Evolutionary conservation across 2,329 filamentous ascomycete species (phyloP).

Genomic region (Fusarium odoratissimum): DNA sequence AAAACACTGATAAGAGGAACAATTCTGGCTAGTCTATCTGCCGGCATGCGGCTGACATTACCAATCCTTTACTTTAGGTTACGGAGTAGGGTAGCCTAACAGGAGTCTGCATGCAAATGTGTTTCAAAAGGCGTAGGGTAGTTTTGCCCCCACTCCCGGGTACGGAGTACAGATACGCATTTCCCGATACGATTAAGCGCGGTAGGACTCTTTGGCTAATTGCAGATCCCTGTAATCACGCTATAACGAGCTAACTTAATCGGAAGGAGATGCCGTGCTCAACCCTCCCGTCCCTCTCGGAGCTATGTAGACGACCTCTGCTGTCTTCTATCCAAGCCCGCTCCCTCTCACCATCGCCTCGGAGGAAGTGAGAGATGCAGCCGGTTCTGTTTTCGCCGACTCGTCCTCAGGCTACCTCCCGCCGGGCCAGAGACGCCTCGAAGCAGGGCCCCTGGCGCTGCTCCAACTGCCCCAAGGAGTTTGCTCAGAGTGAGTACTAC

Average conservation of each 20-base stretch:
- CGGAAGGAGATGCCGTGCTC: not conserved
- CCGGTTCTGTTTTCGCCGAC: not conserved
- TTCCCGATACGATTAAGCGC: not conserved
- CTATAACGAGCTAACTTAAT: not conserved
- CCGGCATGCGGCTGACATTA: not conserved
- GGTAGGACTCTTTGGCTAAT: not conserved
- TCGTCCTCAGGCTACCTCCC: not conserved
- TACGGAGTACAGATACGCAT: not conserved
- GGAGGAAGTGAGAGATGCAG: not conserved
- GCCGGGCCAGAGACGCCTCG: not conserved
- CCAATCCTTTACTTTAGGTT: not conserved
- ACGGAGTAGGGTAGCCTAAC: not conserved
- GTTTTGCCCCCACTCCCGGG: not conserved
- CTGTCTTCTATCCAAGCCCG: not conserved
- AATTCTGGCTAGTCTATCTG: not conserved
- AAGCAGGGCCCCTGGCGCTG: not conserved
- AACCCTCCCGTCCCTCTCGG: not conserved
- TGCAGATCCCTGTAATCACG: not conserved
- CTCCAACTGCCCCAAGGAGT: not conserved
- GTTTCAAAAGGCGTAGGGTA: not conserved
- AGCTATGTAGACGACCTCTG: not conserved
- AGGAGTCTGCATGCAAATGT: not conserved
- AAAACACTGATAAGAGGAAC: not conserved
- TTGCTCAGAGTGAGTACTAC: not conserved
- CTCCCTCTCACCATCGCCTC: not conserved